These are phyloP conservation scores for Gelatoporia subvermispora DNA, from an alignment of 768 basidiomycete genomes.

Conservation along the genomic window DNA sequence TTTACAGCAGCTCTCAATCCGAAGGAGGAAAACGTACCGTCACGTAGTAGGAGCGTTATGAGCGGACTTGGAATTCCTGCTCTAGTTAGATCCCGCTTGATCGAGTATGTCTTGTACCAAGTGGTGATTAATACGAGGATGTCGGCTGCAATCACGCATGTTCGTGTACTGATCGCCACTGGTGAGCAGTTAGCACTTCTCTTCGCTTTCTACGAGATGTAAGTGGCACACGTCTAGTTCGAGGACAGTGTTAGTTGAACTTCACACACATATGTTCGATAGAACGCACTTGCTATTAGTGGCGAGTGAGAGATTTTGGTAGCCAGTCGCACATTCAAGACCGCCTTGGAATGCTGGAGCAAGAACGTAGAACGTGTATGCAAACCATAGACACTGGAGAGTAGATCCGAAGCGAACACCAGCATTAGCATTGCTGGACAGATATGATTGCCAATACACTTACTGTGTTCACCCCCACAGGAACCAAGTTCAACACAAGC, in stretches of 20 bases:
- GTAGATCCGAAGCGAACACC: not conserved
- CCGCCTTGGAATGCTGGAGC: no score
- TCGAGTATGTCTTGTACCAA: conserved; percentile 7
- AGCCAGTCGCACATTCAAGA: no score
- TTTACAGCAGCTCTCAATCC: no score
- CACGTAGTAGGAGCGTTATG: conserved; percentile 1
- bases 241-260: not conserved
- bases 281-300: no score
- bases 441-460: not conserved
- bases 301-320: no score
- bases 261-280: no score
- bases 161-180: conserved; percentile 1
- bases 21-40: conserved; percentile 7
- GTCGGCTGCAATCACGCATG: conserved; percentile 7
- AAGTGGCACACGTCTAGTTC: not conserved
- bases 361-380: no score
- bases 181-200: not conserved
- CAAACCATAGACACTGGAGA: no score
- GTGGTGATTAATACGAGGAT: conserved; percentile 5
- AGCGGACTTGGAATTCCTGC: conserved; percentile 4
- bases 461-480: not conserved
- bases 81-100: not conserved
- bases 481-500: not conserved
- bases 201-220: not conserved
- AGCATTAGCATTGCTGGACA: not conserved